Evolutionary conservation across 139 green algal species (phyloP).

Genomic region (Ostreobium quekettii): DNA sequence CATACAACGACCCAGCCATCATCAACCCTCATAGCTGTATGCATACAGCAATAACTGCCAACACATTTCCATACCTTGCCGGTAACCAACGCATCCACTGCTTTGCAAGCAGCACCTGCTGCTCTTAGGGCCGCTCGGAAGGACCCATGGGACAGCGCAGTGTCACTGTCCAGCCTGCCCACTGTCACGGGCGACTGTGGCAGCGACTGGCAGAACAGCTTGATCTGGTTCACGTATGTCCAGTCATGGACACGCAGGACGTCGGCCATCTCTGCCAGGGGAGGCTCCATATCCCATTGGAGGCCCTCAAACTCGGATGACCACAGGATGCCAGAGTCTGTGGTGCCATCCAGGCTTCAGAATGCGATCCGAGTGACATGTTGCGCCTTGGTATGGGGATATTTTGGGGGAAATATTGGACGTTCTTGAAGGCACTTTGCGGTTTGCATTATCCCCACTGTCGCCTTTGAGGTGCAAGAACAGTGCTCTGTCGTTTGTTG

Average conservation of each 20-base stretch:
- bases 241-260: constrained; percentile 80
- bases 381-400: no score
- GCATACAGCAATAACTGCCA: neutral
- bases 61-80: no score
- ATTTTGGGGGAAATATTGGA: no score
- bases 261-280: constrained; percentile 45
- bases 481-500: no score
- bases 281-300: constrained; percentile 39
- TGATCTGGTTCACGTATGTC: constrained; percentile 63
- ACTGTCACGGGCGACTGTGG: constrained; percentile 35
- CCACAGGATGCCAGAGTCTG: constrained; percentile 44
- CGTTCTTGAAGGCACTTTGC: no score
- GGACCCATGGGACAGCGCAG: constrained; percentile 56
- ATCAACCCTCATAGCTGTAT: neutral
- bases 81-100: constrained; percentile 58
- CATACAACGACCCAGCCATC: neutral
- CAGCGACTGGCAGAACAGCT: constrained; percentile 46
- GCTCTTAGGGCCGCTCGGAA: constrained; percentile 66
- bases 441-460: no score
- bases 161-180: constrained; percentile 73
- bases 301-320: constrained; percentile 42
- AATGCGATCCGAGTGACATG: no score
- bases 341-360: no score
- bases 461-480: no score
- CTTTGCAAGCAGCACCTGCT: constrained; percentile 55